Evolutionary conservation across 2,329 filamentous ascomycete species (phyloP).

Genomic region (Cladosporium phlei): DNA sequence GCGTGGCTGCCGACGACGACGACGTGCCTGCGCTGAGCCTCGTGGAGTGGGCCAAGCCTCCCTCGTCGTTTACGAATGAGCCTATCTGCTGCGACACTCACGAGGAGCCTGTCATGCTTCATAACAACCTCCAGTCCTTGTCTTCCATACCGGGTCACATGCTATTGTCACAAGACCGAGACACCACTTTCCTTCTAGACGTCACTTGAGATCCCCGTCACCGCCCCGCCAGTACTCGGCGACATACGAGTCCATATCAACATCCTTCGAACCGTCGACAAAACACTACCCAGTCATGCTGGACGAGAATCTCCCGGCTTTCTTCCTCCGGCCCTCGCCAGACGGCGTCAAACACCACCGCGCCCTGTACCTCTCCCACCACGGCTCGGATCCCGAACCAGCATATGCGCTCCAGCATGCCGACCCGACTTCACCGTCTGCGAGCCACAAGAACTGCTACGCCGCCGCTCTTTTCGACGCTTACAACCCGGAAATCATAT

Average conservation of each 20-base stretch:
- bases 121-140: too few species aligned
- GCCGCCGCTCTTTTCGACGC: constrained; percentile 81
- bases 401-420: constrained; percentile 76
- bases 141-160: too few species aligned
- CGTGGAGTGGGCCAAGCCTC: too few species aligned
- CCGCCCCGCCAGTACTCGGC: neutral
- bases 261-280: neutral
- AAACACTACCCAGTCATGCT: constrained; percentile 57
- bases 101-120: too few species aligned
- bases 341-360: constrained; percentile 50
- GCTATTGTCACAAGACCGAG: too few species aligned
- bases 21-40: too few species aligned
- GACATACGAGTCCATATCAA: too few species aligned
- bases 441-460: constrained; percentile 74
- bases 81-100: too few species aligned
- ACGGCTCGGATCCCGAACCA: constrained; percentile 74
- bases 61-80: too few species aligned
- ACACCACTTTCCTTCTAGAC: neutral
- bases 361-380: constrained; percentile 56
- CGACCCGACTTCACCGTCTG: constrained; percentile 57
- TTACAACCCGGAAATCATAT: constrained; percentile 73
- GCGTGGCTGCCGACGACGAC: too few species aligned
- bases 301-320: constrained; percentile 84
- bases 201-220: neutral
- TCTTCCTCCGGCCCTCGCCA: constrained; percentile 54